Evolutionary conservation across 352 stramenopile species (phyloP).

Genomic region (Phytophthora nicotianae): DNA sequence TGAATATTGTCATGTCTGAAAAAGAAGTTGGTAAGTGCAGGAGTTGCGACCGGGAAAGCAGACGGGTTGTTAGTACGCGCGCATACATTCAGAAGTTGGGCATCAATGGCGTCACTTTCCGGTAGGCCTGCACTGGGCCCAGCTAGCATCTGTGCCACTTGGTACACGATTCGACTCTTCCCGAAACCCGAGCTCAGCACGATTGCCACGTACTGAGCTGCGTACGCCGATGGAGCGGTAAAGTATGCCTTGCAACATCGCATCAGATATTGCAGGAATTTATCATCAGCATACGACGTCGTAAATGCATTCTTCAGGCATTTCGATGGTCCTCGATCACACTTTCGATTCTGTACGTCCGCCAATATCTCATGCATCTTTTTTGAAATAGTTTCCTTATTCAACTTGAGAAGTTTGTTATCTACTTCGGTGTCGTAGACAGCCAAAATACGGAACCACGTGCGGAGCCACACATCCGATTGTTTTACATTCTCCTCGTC

Average conservation of each 20-base stretch:
- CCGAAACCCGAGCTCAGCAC: background rate
- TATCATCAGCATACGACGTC: background rate
- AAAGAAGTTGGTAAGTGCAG: background rate
- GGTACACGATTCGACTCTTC: background rate
- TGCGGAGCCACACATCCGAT: too few relatives aligned
- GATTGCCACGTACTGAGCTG: background rate
- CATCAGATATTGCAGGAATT: slow-evolving; percentile 1
- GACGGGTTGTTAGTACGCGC: background rate
- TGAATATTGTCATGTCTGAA: background rate
- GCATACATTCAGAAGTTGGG: background rate
- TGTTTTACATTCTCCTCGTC: too few relatives aligned
- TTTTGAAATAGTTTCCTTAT: too few relatives aligned
- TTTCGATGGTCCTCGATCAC: background rate
- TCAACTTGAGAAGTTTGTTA: too few relatives aligned
- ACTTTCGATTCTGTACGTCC: background rate
- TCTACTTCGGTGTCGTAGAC: too few relatives aligned
- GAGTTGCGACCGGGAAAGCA: background rate
- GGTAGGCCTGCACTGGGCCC: background rate
- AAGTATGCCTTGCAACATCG: background rate
- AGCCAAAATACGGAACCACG: too few relatives aligned
- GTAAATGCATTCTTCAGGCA: background rate
- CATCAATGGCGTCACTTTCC: background rate
- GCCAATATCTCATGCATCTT: background rate
- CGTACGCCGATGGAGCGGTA: background rate
- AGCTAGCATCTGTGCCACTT: background rate